Conservation (phyloP, 495 filamentous ascomycete species). For the Tuber aestivum region DNA sequence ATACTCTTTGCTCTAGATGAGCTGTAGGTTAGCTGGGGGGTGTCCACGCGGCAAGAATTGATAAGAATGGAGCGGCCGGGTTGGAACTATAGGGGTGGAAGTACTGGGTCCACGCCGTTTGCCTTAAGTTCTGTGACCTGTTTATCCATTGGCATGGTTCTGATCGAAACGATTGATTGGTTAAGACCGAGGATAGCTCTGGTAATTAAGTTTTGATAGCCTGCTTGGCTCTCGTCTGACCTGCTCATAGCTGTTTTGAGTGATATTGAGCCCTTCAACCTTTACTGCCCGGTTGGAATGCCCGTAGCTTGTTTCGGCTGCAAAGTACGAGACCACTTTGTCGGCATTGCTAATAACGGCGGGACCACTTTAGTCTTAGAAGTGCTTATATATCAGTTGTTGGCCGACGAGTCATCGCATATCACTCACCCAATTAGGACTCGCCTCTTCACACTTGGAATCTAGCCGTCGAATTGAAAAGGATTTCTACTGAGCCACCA, state of each 20-base stretch:
- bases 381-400: slow-evolving; percentile 4
- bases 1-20: slow-evolving; percentile 54
- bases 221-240: slow-evolving; percentile 41
- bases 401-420: background rate
- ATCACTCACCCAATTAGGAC: background rate
- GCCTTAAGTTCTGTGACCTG: slow-evolving; percentile 31
- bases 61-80: slow-evolving; percentile 50
- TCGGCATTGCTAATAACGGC: slow-evolving; percentile 13
- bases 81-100: slow-evolving; percentile 48
- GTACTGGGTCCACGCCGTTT: slow-evolving; percentile 42
- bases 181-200: slow-evolving; percentile 43
- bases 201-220: slow-evolving; percentile 44
- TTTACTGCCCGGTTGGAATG: slow-evolving; percentile 16
- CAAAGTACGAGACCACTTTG: slow-evolving; percentile 44
- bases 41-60: slow-evolving; percentile 45
- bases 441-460: slow-evolving; percentile 19
- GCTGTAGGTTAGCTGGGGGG: slow-evolving; percentile 57
- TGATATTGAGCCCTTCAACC: slow-evolving; percentile 32
- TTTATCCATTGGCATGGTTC: slow-evolving; percentile 43
- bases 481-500: slow-evolving; percentile 13
- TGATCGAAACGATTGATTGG: slow-evolving; percentile 19
- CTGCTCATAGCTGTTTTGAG: slow-evolving; percentile 27
- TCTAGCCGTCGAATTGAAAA: slow-evolving; percentile 19
- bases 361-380: slow-evolving; percentile 3
- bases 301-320: slow-evolving; percentile 47